Conservation (phyloP, 176 grass and related monocot genomes). For the Musa troglodytarum region DNA sequence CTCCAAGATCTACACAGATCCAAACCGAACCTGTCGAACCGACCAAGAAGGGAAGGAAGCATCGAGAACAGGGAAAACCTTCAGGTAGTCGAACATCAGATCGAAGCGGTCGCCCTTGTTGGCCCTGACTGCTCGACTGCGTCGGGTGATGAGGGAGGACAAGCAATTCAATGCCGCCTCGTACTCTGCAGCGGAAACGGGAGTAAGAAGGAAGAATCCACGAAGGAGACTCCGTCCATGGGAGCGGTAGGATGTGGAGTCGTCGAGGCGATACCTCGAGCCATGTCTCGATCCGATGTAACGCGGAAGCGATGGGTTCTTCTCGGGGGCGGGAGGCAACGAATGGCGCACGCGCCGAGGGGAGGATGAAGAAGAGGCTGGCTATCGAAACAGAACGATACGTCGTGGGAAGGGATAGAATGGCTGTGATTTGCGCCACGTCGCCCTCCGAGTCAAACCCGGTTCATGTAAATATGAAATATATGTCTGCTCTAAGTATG, state of each 20-base stretch:
- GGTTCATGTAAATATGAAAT: too few relatives aligned
- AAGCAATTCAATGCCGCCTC: conserved; percentile 68
- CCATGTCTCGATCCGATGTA: background rate
- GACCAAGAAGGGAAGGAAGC: background rate
- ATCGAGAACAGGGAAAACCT: conserved; percentile 31
- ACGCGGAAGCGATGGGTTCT: background rate
- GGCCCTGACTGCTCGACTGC: conserved; percentile 46
- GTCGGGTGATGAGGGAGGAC: conserved; percentile 71
- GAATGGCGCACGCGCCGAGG: background rate
- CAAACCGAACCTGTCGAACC: background rate
- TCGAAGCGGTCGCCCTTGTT: conserved; percentile 68
- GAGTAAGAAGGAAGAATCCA: background rate
- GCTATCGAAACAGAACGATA: too few relatives aligned
- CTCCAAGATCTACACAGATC: conserved; percentile 58
- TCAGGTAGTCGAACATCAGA: conserved; percentile 70
- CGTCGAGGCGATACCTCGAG: background rate
- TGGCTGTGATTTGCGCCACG: too few relatives aligned
- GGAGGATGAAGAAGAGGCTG: too few relatives aligned
- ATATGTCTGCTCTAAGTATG: too few relatives aligned
- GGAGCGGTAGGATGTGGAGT: background rate
- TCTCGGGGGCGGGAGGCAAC: background rate
- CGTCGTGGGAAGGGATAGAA: too few relatives aligned
- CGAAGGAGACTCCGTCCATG: background rate
- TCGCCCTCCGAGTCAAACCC: too few relatives aligned
- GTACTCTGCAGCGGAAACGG: conserved; percentile 30